Percentiles rank a stretch among this genome's conserved stretches.
phyloP scores from a whole-genome alignment of 2,329 filamentous ascomycete species.

The Camptophora hylomeconis region DNA sequence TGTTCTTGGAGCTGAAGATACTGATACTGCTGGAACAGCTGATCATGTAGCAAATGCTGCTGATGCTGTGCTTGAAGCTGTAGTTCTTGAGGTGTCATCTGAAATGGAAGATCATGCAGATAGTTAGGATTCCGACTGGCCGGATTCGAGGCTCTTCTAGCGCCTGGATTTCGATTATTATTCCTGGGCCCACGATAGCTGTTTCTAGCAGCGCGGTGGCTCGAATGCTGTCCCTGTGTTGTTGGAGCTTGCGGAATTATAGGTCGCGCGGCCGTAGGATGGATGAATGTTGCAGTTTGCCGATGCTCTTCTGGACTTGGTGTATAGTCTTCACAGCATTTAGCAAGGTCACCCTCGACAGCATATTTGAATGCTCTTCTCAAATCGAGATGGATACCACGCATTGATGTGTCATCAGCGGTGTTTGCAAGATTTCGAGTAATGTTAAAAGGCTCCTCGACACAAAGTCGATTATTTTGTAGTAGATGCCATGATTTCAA shows the following conservation, averaged over 20 bases:
- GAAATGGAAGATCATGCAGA: slow-evolving; percentile 25
- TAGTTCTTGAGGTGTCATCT: slow-evolving; percentile 25
- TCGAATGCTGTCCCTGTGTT: slow-evolving; percentile 10
- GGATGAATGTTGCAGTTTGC: slow-evolving; percentile 18
- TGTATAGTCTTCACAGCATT: slow-evolving; percentile 77
- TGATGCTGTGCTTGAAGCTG: slow-evolving; percentile 31
- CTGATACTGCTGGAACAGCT: slow-evolving; percentile 37
- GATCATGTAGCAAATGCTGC: slow-evolving; percentile 34
- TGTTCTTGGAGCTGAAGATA: slow-evolving; percentile 37
- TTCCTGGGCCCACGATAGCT: slow-evolving; percentile 36
- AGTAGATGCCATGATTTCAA: slow-evolving; percentile 80
- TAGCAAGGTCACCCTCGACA: slow-evolving; percentile 61
- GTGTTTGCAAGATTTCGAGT: slow-evolving; percentile 87
- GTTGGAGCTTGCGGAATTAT: slow-evolving; percentile 33
- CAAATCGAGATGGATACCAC: slow-evolving; percentile 79
- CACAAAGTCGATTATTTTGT: slow-evolving; percentile 73
- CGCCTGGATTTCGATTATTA: slow-evolving; percentile 32
- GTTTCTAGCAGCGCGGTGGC: slow-evolving; percentile 27
- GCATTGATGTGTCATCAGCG: slow-evolving; percentile 86
- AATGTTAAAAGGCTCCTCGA: slow-evolving; percentile 93
- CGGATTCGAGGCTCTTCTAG: slow-evolving; percentile 45
- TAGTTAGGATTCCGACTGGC: slow-evolving; percentile 29
- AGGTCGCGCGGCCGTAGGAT: slow-evolving; percentile 42
- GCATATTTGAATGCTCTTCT: slow-evolving; percentile 77
- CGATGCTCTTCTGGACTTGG: slow-evolving; percentile 53